Evolutionary conservation across 2,329 filamentous ascomycete genomes (phyloP), one percentile per base, ranked within the genome.

Genomic region (Aspergillus sp.): DNA sequence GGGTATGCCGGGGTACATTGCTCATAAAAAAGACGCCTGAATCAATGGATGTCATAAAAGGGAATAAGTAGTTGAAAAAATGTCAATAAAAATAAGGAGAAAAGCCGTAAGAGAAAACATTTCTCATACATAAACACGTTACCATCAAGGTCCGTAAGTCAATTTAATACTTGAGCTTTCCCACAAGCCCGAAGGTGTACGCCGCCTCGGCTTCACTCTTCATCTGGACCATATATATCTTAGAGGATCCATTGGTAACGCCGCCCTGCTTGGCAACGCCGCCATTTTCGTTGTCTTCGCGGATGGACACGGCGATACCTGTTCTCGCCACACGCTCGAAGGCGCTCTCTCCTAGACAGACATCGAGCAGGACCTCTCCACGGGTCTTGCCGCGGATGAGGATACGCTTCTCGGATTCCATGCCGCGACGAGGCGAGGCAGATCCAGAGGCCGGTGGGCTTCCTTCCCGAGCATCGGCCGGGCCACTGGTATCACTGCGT

Each of bases 291-390:
- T 82, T 82, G 54, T 88, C 83, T 63, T 93, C 86, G 82, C 89
- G 93, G 31, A 96, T 85, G 52, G 86, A 90, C 44, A 95, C 83
- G 1, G 93, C 88, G 57, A 96, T 91, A 37, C 90, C 90, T 30
- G 87, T 86, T 52, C 86, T 81, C 5, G 88, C 90, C 47, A 95
- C 81, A 12, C 87, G 75, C 53, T 90, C 86, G 67, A 95, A 94
- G 59, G 87, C 90, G 44, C 82, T 86, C 61, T 90, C 89, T 8
- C 86, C 86, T 2, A 96, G 73, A 38, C 90, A 90, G 1, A 88
- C 88, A 64, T 97, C 91, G 1, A 96, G 75, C 31, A 95, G 67
- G 1, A 85, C 75, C 48, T 83, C 74, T 19, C 80, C 79, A 49
- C 64, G 82, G 1, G 82, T 83, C 58, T 88, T 84, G 5, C 82